Conservation (phyloP, 1,139 yeast species). For the Trichomonascaceae sp. region DNA sequence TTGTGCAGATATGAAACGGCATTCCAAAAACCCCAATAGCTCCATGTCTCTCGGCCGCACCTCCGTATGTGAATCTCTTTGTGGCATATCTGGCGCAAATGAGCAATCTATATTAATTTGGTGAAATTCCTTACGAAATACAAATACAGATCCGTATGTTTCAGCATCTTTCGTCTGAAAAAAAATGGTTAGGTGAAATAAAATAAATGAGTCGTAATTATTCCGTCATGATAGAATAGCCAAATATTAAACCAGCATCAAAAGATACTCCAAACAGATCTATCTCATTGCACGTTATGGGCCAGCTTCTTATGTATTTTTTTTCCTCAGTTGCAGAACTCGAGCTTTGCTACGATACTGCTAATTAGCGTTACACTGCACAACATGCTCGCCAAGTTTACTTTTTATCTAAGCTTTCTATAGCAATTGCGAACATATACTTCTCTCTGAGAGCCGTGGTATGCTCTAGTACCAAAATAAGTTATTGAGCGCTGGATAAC, state of each 20-base stretch:
- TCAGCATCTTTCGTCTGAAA: too few relatives aligned
- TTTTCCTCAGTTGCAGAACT: too few relatives aligned
- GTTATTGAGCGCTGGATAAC: neutral
- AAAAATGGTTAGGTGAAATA: neutral
- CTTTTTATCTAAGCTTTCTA: slow-evolving; percentile 15
- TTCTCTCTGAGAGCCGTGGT: neutral
- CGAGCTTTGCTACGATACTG: too few relatives aligned
- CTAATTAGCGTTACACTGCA: slow-evolving; percentile 8
- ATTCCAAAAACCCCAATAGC: neutral
- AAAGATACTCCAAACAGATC: slow-evolving; percentile 1
- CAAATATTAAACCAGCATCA: neutral
- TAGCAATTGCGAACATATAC: slow-evolving; percentile 8
- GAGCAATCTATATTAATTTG: neutral
- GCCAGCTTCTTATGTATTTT: too few relatives aligned
- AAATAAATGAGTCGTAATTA: neutral
- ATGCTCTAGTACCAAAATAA: neutral
- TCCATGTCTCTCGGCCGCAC: neutral
- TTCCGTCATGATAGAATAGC: neutral
- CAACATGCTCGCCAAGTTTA: slow-evolving; percentile 2
- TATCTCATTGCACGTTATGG: too few relatives aligned
- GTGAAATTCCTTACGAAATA: neutral
- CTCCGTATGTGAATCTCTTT: neutral
- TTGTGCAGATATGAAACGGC: neutral
- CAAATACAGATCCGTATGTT: too few relatives aligned
- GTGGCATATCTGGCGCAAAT: neutral